phyloP scores from a whole-genome alignment of 2,329 filamentous ascomycete species.

The Pseudogymnoascus sp. region DNA sequence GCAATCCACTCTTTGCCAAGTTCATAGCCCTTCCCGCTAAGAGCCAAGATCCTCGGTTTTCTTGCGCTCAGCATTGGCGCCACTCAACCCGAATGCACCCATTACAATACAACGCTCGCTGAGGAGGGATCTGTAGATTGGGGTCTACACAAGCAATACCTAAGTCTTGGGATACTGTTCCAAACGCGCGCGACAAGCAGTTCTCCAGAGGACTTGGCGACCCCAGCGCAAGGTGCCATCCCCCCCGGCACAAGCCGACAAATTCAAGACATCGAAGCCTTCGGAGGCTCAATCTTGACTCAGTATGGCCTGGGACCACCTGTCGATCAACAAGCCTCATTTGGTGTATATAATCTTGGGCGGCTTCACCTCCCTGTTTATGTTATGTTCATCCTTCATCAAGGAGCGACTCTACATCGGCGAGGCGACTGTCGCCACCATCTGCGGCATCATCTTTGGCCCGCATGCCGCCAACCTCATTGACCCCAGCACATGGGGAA shows the following conservation, averaged over 20 bases:
- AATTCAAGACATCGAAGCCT: not conserved
- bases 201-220: not conserved
- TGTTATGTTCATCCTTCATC: slow-evolving; percentile 95
- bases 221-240: not conserved
- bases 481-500: slow-evolving; percentile 68
- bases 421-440: slow-evolving; percentile 87
- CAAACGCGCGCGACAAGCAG: not conserved
- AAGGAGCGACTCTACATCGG: slow-evolving; percentile 99
- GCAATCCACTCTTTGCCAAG: slow-evolving; percentile 6
- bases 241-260: slow-evolving; percentile 3
- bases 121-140: not conserved
- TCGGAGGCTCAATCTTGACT: not conserved
- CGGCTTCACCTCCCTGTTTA: slow-evolving; percentile 95
- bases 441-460: slow-evolving; percentile 83
- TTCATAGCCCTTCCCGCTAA: not conserved
- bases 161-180: not conserved
- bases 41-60: slow-evolving; percentile 2
- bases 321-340: slow-evolving; percentile 87
- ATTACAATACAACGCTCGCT: not conserved
- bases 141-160: slow-evolving; percentile 5
- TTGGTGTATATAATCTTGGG: slow-evolving; percentile 97
- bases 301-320: slow-evolving; percentile 68
- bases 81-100: slow-evolving; percentile 3
- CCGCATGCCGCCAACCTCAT: slow-evolving; percentile 78
- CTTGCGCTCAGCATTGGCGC: not conserved